Conservation (phyloP, 495 filamentous ascomycete genomes). For the Hamigera avellanea region DNA sequence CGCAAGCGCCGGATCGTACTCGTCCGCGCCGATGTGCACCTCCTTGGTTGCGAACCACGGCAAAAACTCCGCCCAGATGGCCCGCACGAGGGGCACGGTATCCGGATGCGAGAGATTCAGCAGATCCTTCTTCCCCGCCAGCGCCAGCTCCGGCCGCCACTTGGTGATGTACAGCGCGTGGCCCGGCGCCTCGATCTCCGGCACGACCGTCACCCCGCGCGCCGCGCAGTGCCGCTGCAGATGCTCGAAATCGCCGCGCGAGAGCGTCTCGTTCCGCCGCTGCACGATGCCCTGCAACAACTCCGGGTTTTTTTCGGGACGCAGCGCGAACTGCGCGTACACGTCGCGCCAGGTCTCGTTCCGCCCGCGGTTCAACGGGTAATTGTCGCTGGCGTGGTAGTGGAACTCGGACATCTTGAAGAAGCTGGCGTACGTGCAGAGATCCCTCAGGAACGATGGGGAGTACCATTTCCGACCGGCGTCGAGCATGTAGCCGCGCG, state of each 20-base stretch:
- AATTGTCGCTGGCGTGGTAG: slow-evolving; percentile 40
- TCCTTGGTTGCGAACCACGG: slow-evolving; percentile 42
- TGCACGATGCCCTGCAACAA: slow-evolving; percentile 31
- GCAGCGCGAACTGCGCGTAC: slow-evolving; percentile 37
- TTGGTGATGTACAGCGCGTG: slow-evolving; percentile 38
- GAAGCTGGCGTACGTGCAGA: slow-evolving; percentile 41
- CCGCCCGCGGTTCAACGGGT: slow-evolving; percentile 28
- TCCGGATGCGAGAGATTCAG: slow-evolving; percentile 41
- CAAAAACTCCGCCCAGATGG: slow-evolving; percentile 38
- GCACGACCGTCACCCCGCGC: slow-evolving; percentile 38
- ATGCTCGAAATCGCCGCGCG: slow-evolving; percentile 25
- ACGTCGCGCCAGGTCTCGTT: slow-evolving; percentile 26
- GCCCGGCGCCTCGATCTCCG: slow-evolving; percentile 42
- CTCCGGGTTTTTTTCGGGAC: slow-evolving; percentile 19
- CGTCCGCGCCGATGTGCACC: slow-evolving; percentile 42
- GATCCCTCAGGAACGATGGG: slow-evolving; percentile 36
- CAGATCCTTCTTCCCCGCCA: slow-evolving; percentile 31
- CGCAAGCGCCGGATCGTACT: slow-evolving; percentile 26
- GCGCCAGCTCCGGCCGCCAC: slow-evolving; percentile 40
- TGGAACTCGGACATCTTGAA: slow-evolving; percentile 47
- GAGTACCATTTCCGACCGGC: slow-evolving; percentile 39
- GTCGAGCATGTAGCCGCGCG: slow-evolving; percentile 18
- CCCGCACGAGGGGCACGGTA: slow-evolving; percentile 37
- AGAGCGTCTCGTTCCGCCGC: slow-evolving; percentile 37
- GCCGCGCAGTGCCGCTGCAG: slow-evolving; percentile 33